Evolutionary conservation across 331 rosid genomes (phyloP).

Genomic region (Erythrophleum ivorense): DNA sequence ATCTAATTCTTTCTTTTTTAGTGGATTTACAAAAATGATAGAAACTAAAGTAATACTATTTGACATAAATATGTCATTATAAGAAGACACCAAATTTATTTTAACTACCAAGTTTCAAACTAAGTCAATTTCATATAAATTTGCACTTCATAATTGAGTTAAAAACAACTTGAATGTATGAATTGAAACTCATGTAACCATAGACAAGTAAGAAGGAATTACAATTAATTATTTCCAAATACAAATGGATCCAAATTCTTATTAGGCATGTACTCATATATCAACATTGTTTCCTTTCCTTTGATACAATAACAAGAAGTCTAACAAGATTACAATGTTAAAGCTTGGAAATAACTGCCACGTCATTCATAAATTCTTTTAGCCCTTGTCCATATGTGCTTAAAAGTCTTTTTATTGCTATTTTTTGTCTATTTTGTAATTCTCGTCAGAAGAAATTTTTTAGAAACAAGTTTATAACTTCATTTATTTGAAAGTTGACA

Average conservation of each 20-base stretch:
- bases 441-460: slow-evolving; percentile 17
- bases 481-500: neutral
- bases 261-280: slow-evolving; percentile 38
- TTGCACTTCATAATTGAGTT: neutral
- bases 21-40: slow-evolving; percentile 13
- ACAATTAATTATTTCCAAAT: slow-evolving; percentile 36
- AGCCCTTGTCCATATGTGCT: neutral
- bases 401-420: slow-evolving; percentile 49
- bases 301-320: slow-evolving; percentile 43
- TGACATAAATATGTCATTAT: too few species aligned
- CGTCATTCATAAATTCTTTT: too few species aligned
- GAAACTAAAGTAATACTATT: neutral
- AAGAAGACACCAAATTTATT: too few species aligned
- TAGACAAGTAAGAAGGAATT: neutral
- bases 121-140: too few species aligned
- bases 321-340: slow-evolving; percentile 37
- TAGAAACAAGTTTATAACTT: neutral
- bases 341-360: too few species aligned
- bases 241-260: neutral
- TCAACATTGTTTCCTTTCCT: slow-evolving; percentile 15
- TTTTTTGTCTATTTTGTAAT: slow-evolving; percentile 24
- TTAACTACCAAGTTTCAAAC: too few species aligned
- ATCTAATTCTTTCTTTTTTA: slow-evolving; percentile 25
- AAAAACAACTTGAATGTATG: neutral
- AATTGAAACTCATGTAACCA: neutral